These are phyloP conservation scores for Kluyveromyces wickerhamii DNA, from an alignment of 805 yeast species.

Conservation along the genomic window DNA sequence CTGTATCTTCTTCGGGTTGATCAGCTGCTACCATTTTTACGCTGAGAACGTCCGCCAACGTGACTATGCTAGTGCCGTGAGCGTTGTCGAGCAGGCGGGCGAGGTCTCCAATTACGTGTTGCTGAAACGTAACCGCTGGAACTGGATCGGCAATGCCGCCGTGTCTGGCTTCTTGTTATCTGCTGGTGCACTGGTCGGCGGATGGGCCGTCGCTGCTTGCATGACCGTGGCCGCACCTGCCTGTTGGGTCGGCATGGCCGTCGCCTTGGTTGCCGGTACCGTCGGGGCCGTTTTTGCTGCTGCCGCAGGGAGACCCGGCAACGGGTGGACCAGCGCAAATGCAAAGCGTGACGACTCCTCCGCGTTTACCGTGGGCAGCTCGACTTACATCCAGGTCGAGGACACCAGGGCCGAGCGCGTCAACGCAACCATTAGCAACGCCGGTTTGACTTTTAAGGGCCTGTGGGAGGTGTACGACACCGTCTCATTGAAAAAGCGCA, in stretches of 20 bases:
- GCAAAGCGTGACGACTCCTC: not conserved
- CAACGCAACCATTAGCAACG: not conserved
- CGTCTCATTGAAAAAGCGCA: not conserved
- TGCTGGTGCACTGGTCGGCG: conserved; percentile 2
- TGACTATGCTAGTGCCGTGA: not conserved
- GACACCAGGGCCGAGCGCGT: not conserved
- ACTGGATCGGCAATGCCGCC: conserved; percentile 5
- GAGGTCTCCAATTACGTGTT: not conserved
- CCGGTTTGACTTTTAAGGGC: not conserved
- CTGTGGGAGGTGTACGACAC: not conserved
- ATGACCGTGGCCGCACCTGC: conserved; percentile 1
- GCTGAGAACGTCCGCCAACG: not conserved
- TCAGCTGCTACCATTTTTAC: not conserved
- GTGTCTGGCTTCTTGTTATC: conserved; percentile 2
- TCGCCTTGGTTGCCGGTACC: conserved; percentile 2
- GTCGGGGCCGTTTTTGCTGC: conserved; percentile 4
- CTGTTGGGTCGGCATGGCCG: too few species aligned
- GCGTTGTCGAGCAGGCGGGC: not conserved
- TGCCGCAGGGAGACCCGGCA: conserved; percentile 6
- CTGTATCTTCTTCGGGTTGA: not conserved
- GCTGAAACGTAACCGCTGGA: conserved; percentile 1
- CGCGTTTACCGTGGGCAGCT: not conserved
- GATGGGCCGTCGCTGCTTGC: not conserved
- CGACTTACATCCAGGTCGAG: not conserved
- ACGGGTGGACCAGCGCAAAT: conserved; percentile 6